phyloP scores from a whole-genome alignment of 1,139 yeast genomes.

The Candida glucosophila region DNA sequence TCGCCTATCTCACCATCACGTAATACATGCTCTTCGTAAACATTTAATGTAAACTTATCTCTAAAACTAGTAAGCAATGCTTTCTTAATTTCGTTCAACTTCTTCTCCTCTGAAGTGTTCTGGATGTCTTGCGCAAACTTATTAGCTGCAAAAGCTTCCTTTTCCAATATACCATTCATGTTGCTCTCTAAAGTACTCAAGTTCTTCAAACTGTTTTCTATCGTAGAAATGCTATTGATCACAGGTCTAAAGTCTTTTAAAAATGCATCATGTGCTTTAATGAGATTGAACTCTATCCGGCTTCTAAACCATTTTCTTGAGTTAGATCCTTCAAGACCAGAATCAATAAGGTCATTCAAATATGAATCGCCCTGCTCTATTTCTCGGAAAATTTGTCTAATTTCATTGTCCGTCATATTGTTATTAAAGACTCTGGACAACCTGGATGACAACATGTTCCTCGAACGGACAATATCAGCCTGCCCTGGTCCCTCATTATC shows the following conservation, averaged over 20 bases:
- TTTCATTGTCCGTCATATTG: constrained; percentile 37
- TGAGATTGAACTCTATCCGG: constrained; percentile 61
- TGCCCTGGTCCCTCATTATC: constrained; percentile 2
- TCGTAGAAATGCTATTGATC: constrained; percentile 35
- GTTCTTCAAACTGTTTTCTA: constrained; percentile 32
- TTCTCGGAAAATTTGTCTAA: constrained; percentile 39
- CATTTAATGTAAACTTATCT: constrained; percentile 58
- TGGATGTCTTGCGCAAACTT: constrained; percentile 29
- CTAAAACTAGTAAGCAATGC: constrained; percentile 50
- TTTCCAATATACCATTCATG: constrained; percentile 30
- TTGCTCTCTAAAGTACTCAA: constrained; percentile 25
- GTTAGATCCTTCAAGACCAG: constrained; percentile 50
- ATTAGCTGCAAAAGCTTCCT: constrained; percentile 12
- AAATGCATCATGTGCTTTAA: constrained; percentile 49
- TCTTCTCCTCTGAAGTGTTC: constrained; percentile 32
- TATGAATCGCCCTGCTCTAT: constrained; percentile 35
- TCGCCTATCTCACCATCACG: constrained; percentile 34
- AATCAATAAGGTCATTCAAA: constrained; percentile 32
- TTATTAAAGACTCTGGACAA: constrained; percentile 44
- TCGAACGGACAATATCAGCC: constrained; percentile 3
- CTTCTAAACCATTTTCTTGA: constrained; percentile 55
- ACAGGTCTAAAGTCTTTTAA: constrained; percentile 58
- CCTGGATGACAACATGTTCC: constrained; percentile 31
- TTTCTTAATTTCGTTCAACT: constrained; percentile 41
- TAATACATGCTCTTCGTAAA: constrained; percentile 58